Base-by-base conservation (phyloP, 2,329 filamentous ascomycete genomes). In the Xylaria sp. region DNA sequence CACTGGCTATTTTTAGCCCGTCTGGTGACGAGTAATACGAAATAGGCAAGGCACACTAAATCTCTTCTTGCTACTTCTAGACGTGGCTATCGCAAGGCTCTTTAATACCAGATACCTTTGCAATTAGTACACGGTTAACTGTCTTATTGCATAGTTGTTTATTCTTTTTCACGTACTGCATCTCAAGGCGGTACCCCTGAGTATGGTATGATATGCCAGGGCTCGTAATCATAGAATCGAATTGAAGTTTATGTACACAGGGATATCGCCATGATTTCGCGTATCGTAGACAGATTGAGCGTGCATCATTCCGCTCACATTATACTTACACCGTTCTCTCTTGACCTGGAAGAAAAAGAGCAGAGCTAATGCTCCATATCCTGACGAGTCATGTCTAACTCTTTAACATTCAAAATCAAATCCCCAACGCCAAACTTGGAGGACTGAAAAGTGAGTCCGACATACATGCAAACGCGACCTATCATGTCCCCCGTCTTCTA, bases 381-480 rank as follows among this genome's bases (percentile, higher is more conserved):
- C 39, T 66, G 62, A 52, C 56, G 39, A 65, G 61, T 62, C 58
- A 44, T 61, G 55, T 61, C 58, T 62, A 56, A 50, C 48, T 39
- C 51, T 54, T 23, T 48, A n/a, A 62, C 39, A 63, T 61, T 50
- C 62, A 37, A 65, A 69, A 64, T 57, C 52, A 60, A 54, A 61
- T 52, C 69, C 63, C 69, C 55, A 71, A 71, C 69, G 69, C 69
- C 69, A 64, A 65, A 71, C 63, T 61, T 52, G 13, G 15, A 65
- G 56, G 66, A 66, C 59, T 23, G 44, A 54, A 64, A 44, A 51
- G 12, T 32, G 39, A 50, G 51, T 62, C 37, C 60, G 63, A 54
- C 51, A 58, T 63, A 41, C 50, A 55, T 64, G 39, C 51, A 54
- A 69, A 65, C 56, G 7, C n/a, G 58, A 44, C 28, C 39, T 23